These are phyloP conservation scores for Coelastrella sp. DNA, from an alignment of 139 green algal species.

Conservation along the genomic window DNA sequence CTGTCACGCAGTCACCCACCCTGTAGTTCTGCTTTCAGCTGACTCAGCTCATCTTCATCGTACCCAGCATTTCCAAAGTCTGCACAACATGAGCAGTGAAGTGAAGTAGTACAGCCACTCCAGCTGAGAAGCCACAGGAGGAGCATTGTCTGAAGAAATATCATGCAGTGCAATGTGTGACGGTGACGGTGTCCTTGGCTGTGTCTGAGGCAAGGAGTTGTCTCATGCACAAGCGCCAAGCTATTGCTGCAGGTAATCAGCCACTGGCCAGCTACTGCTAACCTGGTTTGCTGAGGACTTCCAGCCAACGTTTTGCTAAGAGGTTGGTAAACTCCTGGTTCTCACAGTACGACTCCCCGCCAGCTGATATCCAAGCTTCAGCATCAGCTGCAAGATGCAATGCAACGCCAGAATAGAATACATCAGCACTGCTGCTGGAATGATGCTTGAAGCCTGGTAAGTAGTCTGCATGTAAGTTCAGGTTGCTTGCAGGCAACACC, in stretches of 20 bases:
- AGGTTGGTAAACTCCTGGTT: conserved; percentile 44
- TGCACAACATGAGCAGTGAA: not conserved
- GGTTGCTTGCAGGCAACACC: not conserved
- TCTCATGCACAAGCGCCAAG: not conserved
- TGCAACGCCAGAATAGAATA: too few species aligned
- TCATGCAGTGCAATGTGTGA: not conserved
- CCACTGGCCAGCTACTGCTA: too few species aligned
- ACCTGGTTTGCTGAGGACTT: conserved; percentile 29
- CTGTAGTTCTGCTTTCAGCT: not conserved
- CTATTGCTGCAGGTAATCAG: not conserved
- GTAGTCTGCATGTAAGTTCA: not conserved
- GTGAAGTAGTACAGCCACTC: too few species aligned
- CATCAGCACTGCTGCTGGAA: not conserved
- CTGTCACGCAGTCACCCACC: not conserved
- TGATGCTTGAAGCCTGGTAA: not conserved
- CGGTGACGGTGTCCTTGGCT: not conserved
- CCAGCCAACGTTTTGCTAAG: conserved; percentile 17
- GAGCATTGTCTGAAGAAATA: not conserved
- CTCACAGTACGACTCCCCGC: conserved; percentile 44
- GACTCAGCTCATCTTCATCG: conserved; percentile 33
- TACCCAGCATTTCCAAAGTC: conserved; percentile 41
- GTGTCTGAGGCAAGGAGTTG: not conserved
- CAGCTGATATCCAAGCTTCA: conserved; percentile 22
- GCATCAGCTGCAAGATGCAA: conserved; percentile 19
- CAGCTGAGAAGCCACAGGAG: not conserved